Conservation (phyloP, 345 rosid genomes). For the Lumnitzera littorea region DNA sequence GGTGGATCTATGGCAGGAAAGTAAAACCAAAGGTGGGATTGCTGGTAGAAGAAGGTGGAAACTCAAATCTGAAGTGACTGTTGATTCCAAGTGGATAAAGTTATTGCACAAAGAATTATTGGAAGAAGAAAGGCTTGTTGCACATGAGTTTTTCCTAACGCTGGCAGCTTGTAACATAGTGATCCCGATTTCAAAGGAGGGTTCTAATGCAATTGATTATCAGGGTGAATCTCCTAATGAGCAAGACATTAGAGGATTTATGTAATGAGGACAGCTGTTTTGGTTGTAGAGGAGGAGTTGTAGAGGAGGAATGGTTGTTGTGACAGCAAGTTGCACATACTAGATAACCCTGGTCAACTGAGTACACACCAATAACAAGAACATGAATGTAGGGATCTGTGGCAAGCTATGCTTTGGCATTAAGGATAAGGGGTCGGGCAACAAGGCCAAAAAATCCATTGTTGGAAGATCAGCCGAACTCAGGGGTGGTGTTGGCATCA, state of each 20-base stretch:
- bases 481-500: slow-evolving; percentile 35
- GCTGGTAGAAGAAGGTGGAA: slow-evolving; percentile 31
- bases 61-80: slow-evolving; percentile 44
- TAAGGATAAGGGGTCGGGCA: slow-evolving; percentile 55
- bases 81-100: slow-evolving; percentile 41
- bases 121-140: slow-evolving; percentile 47
- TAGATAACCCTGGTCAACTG: slow-evolving; percentile 88
- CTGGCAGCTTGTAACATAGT: slow-evolving; percentile 76
- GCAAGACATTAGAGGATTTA: slow-evolving; percentile 24
- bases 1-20: slow-evolving; percentile 17
- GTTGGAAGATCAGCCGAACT: slow-evolving; percentile 38
- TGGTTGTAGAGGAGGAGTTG: slow-evolving; percentile 47
- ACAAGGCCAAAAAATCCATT: slow-evolving; percentile 33
- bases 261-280: slow-evolving; percentile 40
- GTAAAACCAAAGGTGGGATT: slow-evolving; percentile 33
- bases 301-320: slow-evolving; percentile 59
- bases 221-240: slow-evolving; percentile 90
- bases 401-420: slow-evolving; percentile 49
- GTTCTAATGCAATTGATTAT: slow-evolving; percentile 39
- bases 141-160: slow-evolving; percentile 58
- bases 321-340: slow-evolving; percentile 69
- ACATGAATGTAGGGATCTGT: slow-evolving; percentile 76
- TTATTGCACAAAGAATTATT: slow-evolving; percentile 44
- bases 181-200: slow-evolving; percentile 43
- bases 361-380: slow-evolving; percentile 83